These are phyloP conservation scores for Xylaria sp. DNA, from an alignment of 2,329 filamentous ascomycete species.

Conservation along the genomic window DNA sequence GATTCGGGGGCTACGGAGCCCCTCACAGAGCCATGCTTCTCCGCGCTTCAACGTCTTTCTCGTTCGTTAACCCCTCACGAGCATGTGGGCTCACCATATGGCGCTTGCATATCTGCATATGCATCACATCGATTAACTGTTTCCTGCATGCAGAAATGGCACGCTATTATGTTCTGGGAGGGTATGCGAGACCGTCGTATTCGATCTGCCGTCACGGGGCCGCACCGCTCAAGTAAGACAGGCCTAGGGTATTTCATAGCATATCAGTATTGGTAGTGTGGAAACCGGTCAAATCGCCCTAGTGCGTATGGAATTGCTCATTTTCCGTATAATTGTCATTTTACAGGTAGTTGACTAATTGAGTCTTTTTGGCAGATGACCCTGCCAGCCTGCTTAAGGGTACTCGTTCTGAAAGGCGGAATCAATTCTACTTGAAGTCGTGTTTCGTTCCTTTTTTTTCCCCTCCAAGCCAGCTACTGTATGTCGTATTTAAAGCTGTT, in stretches of 20 bases:
- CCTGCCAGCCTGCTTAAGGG: neutral
- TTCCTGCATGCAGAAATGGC: constrained; percentile 36
- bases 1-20: constrained; percentile 24
- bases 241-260: constrained; percentile 28
- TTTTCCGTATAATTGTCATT: neutral
- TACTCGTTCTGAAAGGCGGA: neutral
- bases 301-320: neutral
- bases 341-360: neutral
- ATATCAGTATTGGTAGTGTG: constrained; percentile 15
- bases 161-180: constrained; percentile 23
- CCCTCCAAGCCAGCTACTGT: constrained; percentile 4
- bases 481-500: neutral
- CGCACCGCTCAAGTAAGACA: constrained; percentile 29
- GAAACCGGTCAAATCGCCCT: neutral
- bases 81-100: constrained; percentile 39
- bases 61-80: constrained; percentile 33
- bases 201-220: constrained; percentile 33
- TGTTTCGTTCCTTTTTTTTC: neutral
- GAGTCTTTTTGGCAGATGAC: neutral
- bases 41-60: constrained; percentile 26
- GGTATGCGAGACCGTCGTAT: constrained; percentile 25
- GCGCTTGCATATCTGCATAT: constrained; percentile 39
- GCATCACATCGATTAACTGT: constrained; percentile 37
- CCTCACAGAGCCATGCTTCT: constrained; percentile 39
- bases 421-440: neutral